Base-by-base conservation (phyloP, 805 yeast species). In the Starmerella davenportii region DNA sequence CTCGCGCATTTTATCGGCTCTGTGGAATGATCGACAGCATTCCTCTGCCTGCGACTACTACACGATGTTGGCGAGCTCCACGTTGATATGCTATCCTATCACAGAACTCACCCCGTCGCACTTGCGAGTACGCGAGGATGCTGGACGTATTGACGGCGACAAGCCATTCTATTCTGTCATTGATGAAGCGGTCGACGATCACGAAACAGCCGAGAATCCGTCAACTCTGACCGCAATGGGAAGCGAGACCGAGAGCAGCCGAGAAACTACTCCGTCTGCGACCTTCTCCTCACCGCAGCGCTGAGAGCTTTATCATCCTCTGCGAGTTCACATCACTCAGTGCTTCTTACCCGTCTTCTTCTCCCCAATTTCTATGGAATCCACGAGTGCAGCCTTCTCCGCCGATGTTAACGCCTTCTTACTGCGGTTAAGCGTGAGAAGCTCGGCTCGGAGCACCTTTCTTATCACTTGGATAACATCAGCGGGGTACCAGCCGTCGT, bases 401-500 rank as follows among this genome's bases (percentile, higher is more conserved):
- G 5, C 32, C 16, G 8, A 8, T 9, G 19, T 8, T 14, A 29
- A 14, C 32, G 8, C 32, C 19, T 14, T 14, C 13, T 29, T 29
- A 29, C 32, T 14, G 13, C 42, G 42, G 11, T 32, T 29, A 18
- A 42, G 36, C 3, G 37, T 34, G 13, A 45, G 37, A 8, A 46
- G 36, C 37, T 46, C 84, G 49, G 78, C 77, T 48, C 81, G 66
- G 42, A 82, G 66, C 16, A 85, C 66, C 36, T 74, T 63, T 48
- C 95, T 66, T 2, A 82, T 59, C 21, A 74, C 72, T 21, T 69
- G 66, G 51, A 82, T 63, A 3, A 75, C 71, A 32, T 71, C 64
- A 43, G 66, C 69, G 38, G 66, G 66, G 43, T 71, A 68, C 96
- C 96, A 87, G 1, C 96, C 96, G 39, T 76, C 78, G 35, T 69